These are phyloP conservation scores for Zymoseptoria tritici DNA, from an alignment of 2,329 filamentous ascomycete genomes.

Conservation along the genomic window DNA sequence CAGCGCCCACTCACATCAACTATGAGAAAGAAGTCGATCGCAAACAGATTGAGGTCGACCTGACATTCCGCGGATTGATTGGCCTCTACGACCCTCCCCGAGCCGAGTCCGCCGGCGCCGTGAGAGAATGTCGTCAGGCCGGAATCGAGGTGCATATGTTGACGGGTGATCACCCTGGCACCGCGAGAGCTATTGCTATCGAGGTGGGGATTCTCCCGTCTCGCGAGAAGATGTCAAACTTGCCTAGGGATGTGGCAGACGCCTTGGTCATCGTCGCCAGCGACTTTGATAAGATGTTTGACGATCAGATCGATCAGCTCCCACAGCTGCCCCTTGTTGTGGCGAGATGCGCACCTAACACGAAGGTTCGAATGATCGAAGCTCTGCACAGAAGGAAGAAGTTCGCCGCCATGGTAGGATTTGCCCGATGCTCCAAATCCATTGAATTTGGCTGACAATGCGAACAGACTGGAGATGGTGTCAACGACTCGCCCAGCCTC, in stretches of 20 bases:
- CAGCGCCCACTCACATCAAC: constrained; percentile 25
- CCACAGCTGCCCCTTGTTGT: constrained; percentile 72
- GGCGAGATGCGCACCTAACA: constrained; percentile 74
- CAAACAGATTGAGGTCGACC: constrained; percentile 55
- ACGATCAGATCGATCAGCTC: constrained; percentile 66
- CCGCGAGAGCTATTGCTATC: constrained; percentile 69
- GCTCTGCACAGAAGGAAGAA: constrained; percentile 68
- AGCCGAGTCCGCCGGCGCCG: constrained; percentile 66
- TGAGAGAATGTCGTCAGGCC: constrained; percentile 61
- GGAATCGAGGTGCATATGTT: constrained; percentile 79
- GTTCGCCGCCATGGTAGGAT: constrained; percentile 65
- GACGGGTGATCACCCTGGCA: constrained; percentile 74
- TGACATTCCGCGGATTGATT: constrained; percentile 69
- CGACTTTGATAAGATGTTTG: constrained; percentile 54
- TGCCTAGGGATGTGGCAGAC: constrained; percentile 56
- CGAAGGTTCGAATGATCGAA: constrained; percentile 87
- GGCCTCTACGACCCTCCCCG: constrained; percentile 84
- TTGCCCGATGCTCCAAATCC: too few species aligned
- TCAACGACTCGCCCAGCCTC: constrained; percentile 78
- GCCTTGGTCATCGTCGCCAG: constrained; percentile 65
- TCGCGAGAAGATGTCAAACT: constrained; percentile 46
- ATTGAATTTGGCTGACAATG: too few species aligned
- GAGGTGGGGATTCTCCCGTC: constrained; percentile 69
- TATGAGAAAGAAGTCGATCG: constrained; percentile 51
- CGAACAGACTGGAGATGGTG: constrained; percentile 66